Evolutionary conservation across 2,329 filamentous ascomycete genomes (phyloP).

Genomic region (Uncinocarpus reesii): DNA sequence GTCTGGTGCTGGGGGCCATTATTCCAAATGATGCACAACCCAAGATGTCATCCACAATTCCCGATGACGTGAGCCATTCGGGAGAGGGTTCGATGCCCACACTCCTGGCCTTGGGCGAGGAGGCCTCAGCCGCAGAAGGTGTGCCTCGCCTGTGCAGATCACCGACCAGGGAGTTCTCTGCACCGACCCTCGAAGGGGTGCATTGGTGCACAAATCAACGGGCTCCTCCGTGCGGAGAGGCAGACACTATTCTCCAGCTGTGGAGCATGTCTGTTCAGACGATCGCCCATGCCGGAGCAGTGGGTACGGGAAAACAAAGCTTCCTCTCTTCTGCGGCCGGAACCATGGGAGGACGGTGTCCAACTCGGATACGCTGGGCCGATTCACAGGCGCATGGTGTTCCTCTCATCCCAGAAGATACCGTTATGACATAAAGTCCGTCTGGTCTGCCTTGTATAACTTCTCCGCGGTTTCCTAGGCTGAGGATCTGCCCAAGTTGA

Average conservation of each 20-base stretch:
- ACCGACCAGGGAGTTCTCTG: neutral
- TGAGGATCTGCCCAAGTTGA: too few relatives aligned
- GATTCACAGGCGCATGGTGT: too few relatives aligned
- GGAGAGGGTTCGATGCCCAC: neutral
- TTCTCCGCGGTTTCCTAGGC: too few relatives aligned
- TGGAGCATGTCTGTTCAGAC: neutral
- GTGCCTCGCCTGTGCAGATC: constrained; percentile 2
- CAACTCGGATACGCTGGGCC: too few relatives aligned
- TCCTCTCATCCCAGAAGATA: too few relatives aligned
- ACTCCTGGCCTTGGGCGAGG: neutral
- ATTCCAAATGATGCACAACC: too few relatives aligned
- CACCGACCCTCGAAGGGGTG: neutral
- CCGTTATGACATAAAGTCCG: too few relatives aligned
- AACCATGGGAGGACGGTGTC: too few relatives aligned
- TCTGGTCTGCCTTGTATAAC: too few relatives aligned
- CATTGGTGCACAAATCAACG: neutral
- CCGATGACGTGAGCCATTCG: neutral
- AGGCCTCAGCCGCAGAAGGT: constrained; percentile 1
- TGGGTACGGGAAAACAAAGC: neutral
- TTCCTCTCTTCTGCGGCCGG: neutral
- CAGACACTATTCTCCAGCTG: neutral
- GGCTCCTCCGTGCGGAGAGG: neutral
- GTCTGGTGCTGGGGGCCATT: too few relatives aligned
- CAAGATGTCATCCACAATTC: too few relatives aligned
- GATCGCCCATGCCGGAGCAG: neutral